Evolutionary conservation across 169 alveolate genomes (phyloP), one percentile per base, ranked within the genome.

Genomic region (Plasmodium coatneyi): DNA sequence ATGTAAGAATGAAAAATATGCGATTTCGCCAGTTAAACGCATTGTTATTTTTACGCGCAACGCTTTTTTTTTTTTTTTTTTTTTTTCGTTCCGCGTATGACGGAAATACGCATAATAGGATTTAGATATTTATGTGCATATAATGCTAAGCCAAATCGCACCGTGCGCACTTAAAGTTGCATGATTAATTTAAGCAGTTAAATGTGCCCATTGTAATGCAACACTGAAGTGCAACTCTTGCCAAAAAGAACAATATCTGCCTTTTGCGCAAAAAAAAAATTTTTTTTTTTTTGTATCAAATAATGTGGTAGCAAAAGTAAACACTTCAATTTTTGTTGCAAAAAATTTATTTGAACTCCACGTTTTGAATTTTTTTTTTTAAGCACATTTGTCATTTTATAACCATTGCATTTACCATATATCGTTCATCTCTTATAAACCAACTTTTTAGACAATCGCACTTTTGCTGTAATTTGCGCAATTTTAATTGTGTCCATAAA

Each of bases 361-460:
- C 36, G 9, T 66, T 66, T 66, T 66, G 76, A 22, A 66, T 9
- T 19, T 66, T 22, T 66, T 66, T 66, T 66, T 66, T 66, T 28
- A 66, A 66, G 19, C 36, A 66, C 76, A 66, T 28, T 66, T 66
- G 76, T 22, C 76, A 66, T 66, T 66, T 66, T 28, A 66, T 28
- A 16, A 19, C n/a, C 14, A 22, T 9, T 25, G 16, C n/a, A 66
- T 25, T 25, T 66, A 66, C 36, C 36, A 19, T 25, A 25, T 28
- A 22, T 66, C n/a, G n/a, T 66, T 66, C 41, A 66, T 22, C 36
- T 2, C 22, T 66, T 66, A 25, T 66, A 66, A 16, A 66, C 36
- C 76, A 14, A 66, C 76, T 66, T 66, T 19, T 66, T 66, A 66
- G 76, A 66, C 76, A 66, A 66, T 66, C 76, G n/a, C 36, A 66